phyloP scores from a whole-genome alignment of 1,284 basidiomycete genomes.

The Volvariella surrecta region DNA sequence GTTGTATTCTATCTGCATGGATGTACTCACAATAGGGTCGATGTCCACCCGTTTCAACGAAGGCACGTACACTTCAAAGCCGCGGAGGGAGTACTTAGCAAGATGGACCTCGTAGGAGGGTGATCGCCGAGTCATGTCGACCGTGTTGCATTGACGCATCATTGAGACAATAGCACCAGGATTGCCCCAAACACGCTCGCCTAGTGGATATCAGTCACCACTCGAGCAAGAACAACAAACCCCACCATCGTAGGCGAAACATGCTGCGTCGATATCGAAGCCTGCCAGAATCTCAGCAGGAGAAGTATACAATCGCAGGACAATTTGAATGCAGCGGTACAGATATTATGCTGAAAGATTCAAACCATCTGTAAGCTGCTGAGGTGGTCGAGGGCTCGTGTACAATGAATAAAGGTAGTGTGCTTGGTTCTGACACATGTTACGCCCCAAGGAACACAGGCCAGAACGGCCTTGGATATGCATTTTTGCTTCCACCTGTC shows the following conservation, averaged over 20 bases:
- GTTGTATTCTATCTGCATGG: too few relatives aligned
- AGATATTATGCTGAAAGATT: slow-evolving; percentile 43
- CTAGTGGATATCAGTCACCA: slow-evolving; percentile 12
- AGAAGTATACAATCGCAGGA: slow-evolving; percentile 45
- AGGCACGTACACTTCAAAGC: slow-evolving; percentile 47
- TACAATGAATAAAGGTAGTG: slow-evolving; percentile 53
- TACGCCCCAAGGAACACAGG: slow-evolving; percentile 57
- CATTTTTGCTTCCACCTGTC: slow-evolving; percentile 48
- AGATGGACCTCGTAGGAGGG: slow-evolving; percentile 54
- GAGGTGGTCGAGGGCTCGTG: slow-evolving; percentile 10
- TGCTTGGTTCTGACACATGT: slow-evolving; percentile 57
- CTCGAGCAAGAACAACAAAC: not conserved
- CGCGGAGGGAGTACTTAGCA: slow-evolving; percentile 42
- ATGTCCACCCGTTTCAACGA: slow-evolving; percentile 36
- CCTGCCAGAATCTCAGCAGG: slow-evolving; percentile 55
- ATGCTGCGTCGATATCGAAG: slow-evolving; percentile 54
- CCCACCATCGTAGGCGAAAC: slow-evolving; percentile 44
- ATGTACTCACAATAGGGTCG: slow-evolving; percentile 41
- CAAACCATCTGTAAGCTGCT: not conserved
- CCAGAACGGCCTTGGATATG: slow-evolving; percentile 52
- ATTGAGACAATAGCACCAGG: slow-evolving; percentile 45
- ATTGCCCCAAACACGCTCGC: slow-evolving; percentile 41
- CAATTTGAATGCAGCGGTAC: slow-evolving; percentile 49
- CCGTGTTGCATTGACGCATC: slow-evolving; percentile 53
- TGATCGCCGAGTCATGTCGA: slow-evolving; percentile 48